phyloP scores from a whole-genome alignment of 164 flowering plant genomes.

The Magnolia officinalis region DNA sequence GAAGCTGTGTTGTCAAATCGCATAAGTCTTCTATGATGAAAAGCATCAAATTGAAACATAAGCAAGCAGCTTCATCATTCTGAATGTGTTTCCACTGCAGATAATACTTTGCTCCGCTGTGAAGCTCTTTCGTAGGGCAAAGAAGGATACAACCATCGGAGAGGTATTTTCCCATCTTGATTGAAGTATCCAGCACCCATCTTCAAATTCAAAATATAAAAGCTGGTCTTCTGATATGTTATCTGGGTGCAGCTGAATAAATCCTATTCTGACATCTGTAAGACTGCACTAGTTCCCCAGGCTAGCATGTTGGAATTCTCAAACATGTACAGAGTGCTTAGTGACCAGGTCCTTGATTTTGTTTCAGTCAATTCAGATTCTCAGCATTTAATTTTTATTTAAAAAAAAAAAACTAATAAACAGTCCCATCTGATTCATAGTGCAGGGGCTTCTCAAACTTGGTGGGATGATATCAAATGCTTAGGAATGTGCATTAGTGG shows the following conservation, averaged over 20 bases:
- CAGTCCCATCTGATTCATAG: neutral
- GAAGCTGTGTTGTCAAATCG: too few species aligned
- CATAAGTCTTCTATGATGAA: neutral
- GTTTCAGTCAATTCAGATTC: neutral
- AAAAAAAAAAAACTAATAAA: neutral
- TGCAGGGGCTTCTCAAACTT: conserved; percentile 83
- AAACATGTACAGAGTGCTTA: conserved; percentile 72
- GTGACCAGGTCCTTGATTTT: conserved; percentile 67
- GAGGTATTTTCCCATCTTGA: conserved; percentile 43
- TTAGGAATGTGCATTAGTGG: too few species aligned
- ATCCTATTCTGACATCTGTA: conserved; percentile 68
- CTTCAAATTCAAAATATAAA: neutral
- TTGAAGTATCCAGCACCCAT: neutral
- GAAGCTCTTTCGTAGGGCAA: conserved; percentile 57
- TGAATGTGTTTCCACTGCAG: conserved; percentile 30
- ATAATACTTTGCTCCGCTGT: conserved; percentile 80
- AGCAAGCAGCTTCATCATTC: neutral
- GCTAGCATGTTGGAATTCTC: conserved; percentile 64
- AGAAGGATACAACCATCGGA: conserved; percentile 70
- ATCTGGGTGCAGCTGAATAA: conserved; percentile 56
- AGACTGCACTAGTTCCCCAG: conserved; percentile 55
- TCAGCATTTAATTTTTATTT: neutral
- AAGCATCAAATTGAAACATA: neutral
- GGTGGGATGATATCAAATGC: conserved; percentile 17
- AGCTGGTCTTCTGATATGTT: conserved; percentile 4